A percentile compares a stretch with the other conserved stretches of the same genome.
phyloP scores from a whole-genome alignment of 2,329 filamentous ascomycete species.

The Epichloe scottii region DNA sequence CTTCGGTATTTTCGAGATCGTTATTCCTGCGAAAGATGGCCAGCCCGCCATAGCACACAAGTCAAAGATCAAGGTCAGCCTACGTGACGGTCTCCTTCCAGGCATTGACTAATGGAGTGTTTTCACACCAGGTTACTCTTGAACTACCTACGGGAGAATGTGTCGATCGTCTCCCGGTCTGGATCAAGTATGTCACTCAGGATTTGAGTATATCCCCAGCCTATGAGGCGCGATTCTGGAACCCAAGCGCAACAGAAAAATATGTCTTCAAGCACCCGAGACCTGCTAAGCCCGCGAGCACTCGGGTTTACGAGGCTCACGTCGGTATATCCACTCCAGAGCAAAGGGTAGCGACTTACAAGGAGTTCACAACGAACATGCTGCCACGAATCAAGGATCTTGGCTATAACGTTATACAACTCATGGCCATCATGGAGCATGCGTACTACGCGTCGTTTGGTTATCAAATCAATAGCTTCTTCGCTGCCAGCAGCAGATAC shows the following conservation, averaged over 20 bases:
- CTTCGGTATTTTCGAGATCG: constrained; percentile 80
- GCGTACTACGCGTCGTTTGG: constrained; percentile 99
- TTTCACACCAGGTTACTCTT: constrained; percentile 57
- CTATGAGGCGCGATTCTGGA: constrained; percentile 96
- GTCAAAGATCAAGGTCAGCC: constrained; percentile 79
- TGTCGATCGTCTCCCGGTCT: constrained; percentile 81
- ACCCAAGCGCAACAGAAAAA: constrained; percentile 62
- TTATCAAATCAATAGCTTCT: constrained; percentile 98
- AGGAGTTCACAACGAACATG: constrained; percentile 90
- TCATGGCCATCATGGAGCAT: constrained; percentile 99
- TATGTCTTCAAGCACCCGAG: constrained; percentile 77
- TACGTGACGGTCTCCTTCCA: not conserved
- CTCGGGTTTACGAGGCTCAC: constrained; percentile 96
- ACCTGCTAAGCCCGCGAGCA: constrained; percentile 72
- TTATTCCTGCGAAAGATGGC: constrained; percentile 59
- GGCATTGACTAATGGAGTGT: not conserved
- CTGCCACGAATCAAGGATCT: constrained; percentile 79
- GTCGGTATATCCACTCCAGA: constrained; percentile 94
- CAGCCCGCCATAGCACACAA: constrained; percentile 76
- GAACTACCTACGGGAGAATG: constrained; percentile 66
- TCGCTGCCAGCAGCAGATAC: constrained; percentile 91
- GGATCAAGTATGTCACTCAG: constrained; percentile 96
- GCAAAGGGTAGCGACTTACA: constrained; percentile 80
- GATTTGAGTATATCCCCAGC: constrained; percentile 79
- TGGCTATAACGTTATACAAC: constrained; percentile 93